These are phyloP conservation scores for Kuraishia ogatae DNA, from an alignment of 805 yeast species.

Conservation along the genomic window DNA sequence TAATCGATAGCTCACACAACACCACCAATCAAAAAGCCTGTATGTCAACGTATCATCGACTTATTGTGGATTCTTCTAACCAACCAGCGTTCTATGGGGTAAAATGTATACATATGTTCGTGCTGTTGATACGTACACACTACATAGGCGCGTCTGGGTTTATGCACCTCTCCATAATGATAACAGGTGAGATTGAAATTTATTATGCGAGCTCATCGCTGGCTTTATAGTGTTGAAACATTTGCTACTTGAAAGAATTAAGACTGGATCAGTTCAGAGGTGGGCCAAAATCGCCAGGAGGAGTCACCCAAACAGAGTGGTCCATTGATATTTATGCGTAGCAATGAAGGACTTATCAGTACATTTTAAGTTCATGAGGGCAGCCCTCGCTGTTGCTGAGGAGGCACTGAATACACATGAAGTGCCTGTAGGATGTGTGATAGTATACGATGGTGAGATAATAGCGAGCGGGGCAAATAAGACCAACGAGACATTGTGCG, in stretches of 20 bases:
- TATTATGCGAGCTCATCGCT: neutral
- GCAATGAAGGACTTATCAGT: neutral
- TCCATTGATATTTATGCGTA: neutral
- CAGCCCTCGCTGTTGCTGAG: slow-evolving; percentile 49
- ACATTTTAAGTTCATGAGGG: slow-evolving; percentile 35
- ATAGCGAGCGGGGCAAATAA: slow-evolving; percentile 77
- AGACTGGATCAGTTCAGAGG: too few species aligned
- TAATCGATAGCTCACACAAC: too few species aligned
- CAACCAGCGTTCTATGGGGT: too few species aligned
- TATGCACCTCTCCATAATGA: neutral
- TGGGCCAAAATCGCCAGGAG: too few species aligned
- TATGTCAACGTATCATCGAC: too few species aligned
- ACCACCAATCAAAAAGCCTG: too few species aligned
- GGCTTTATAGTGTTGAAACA: neutral
- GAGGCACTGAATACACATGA: slow-evolving; percentile 59
- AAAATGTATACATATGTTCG: neutral
- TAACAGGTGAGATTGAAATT: neutral
- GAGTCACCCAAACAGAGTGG: too few species aligned
- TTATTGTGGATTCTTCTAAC: too few species aligned
- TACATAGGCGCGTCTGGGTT: neutral
- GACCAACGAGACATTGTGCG: slow-evolving; percentile 78
- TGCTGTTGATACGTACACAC: neutral
- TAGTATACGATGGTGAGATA: slow-evolving; percentile 41
- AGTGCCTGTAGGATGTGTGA: slow-evolving; percentile 81
- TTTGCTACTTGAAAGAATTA: too few species aligned